phyloP scores from a whole-genome alignment of 2,329 filamentous ascomycete species.

The Neobulgaria alba region DNA sequence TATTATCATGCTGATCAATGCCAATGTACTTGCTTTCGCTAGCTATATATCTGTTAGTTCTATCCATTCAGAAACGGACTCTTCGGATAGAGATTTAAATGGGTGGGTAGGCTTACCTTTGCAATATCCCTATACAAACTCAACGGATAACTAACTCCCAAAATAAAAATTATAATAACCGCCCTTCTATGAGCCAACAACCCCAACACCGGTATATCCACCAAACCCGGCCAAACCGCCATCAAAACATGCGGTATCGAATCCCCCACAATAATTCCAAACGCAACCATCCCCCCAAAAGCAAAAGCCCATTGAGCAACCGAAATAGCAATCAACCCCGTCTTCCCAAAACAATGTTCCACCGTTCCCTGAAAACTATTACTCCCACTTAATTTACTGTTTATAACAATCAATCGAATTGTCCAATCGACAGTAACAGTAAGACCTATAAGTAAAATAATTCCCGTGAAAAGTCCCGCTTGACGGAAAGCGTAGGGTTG shows the following conservation, averaged over 20 bases:
- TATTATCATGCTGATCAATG: conserved; percentile 83
- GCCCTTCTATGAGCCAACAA: conserved; percentile 73
- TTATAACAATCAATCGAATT: conserved; percentile 91
- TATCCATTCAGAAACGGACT: conserved; percentile 9
- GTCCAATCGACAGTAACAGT: conserved; percentile 94
- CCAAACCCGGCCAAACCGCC: conserved; percentile 71
- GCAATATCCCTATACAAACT: conserved; percentile 94
- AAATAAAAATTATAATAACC: conserved; percentile 78
- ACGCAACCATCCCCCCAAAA: conserved; percentile 97
- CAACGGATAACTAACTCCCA: conserved; percentile 82
- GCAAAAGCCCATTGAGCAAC: conserved; percentile 97
- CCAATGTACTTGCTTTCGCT: conserved; percentile 90
- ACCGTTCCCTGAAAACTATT: conserved; percentile 95
- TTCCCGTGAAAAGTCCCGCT: conserved; percentile 75
- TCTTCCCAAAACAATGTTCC: conserved; percentile 85
- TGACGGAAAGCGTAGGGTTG: conserved; percentile 96
- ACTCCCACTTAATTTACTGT: conserved; percentile 90
- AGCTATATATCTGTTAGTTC: conserved; percentile 44
- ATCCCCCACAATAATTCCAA: conserved; percentile 94
- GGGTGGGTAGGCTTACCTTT: conserved; percentile 52
- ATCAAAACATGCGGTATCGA: conserved; percentile 85
- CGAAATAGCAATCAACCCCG: conserved; percentile 78
- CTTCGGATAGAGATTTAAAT: too few relatives aligned
- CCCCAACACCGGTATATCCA: conserved; percentile 66
- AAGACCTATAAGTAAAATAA: conserved; percentile 67